Evolutionary conservation across 768 basidiomycete species (phyloP), one percentile per base, ranked within the genome.

Genomic region (Mycena galericulata): DNA sequence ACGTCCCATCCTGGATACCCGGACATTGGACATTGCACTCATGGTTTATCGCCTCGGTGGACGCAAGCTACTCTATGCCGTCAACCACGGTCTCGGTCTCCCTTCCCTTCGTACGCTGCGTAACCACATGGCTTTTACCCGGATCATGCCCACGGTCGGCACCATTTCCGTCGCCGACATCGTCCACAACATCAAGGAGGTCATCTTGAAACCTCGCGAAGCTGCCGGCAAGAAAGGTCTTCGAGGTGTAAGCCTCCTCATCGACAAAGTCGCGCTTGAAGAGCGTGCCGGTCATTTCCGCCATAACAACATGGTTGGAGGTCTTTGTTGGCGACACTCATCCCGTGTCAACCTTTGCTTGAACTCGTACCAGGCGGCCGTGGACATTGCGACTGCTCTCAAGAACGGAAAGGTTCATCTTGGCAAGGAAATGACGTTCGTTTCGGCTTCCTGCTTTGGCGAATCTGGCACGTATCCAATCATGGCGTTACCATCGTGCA

Each of bases 11-110:
- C 26, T 41, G 34, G 41, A 47, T 20, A 27, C 32, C 11, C 47
- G 41, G 0, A 57, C 64, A 8, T 22, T 54, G 17, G 72, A 74
- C 38, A 43, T 74, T 6, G 58, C 68, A 0, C 34, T 54, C 0
- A 56, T 74, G 6, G 18, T 67, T 0, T 72, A 38, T 41, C 36
- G 26, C 17, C 7, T 56, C 7, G 55, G 38, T 17, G 55, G 55
- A 2, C 38, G 55, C 3, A 56, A 56, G 26, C 38, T 7, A 17
- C 38, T 56, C 22, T 56, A 56, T 22, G 55, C 55, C 1, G 2
- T 56, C 4, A 41, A 36, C 7, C 40, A 56, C 40, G n/a, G 15
- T 17, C 55, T 56, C 12, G 55, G 36, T 1, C 22, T 56, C 3
- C 40, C 55, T 4, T 56, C 55, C 32, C 7, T 20, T 10, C 26